Evolutionary conservation across 2,329 filamentous ascomycete genomes (phyloP), one percentile per base, ranked within the genome.

Genomic region (Fusarium nodosum): DNA sequence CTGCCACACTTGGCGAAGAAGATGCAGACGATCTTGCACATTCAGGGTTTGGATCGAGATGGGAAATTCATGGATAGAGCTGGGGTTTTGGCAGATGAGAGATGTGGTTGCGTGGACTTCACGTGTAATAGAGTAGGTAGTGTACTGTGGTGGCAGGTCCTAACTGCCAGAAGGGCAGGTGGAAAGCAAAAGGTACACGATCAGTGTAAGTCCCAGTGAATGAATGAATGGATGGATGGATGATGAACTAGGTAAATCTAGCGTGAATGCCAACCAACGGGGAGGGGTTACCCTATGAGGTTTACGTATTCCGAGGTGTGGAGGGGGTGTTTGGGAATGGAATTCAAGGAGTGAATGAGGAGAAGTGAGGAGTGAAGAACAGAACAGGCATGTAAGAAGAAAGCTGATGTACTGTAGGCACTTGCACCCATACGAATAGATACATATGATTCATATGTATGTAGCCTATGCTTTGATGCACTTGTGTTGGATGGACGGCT

Each of bases 261-360:
- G 66, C 57, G 62, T 64, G 61, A 41, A 52, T 52, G 48, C 36
- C 41, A 41, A 52, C 13, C 24, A 28, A 70, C 67, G 66, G 66
- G 66, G 66, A 69, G 67, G 67, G 67, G 67, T 70, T 70, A 52
- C 66, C 68, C 62, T 53, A 69, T 69, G 66, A 70, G 61, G 66
- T 68, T 54, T 60, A 70, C 62, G 57, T 51, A 64, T 64, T 51
- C 60, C 60, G 60, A 64, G 60, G 51, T 57, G 60, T 64, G 60
- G 60, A 64, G 52, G 61, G 60, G 60, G 60, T n/a, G 45, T 39
- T 45, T 33, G 41, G 22, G 30, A 52, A 52, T 26, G n/a, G 48
- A 26, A 52, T 39, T 26, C 16, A 48, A 22, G 48, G 34, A 52
- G 41, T 48, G 46, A 26, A 15, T 33, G 48, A 39, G 48, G 33